Evolutionary conservation across 2,329 filamentous ascomycete genomes (phyloP), one percentile per base, ranked within the genome.

Genomic region (Diaporthe citri): DNA sequence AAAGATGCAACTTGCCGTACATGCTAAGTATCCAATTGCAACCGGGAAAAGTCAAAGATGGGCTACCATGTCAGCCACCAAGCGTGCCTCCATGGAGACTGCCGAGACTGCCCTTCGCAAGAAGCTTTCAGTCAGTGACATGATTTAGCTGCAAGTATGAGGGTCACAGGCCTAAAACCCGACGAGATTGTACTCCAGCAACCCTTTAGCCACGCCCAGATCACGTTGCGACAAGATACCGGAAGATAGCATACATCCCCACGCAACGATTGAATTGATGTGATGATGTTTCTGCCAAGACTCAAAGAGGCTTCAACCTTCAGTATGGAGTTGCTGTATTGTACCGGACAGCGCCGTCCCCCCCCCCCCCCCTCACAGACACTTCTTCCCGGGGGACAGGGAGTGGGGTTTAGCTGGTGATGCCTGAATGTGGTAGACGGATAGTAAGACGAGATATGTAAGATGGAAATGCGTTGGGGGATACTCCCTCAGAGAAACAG

Each of bases 61-160:
- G 10, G 22, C 34, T 34, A 59, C 9, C 4, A 1, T 39, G 20
- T 59, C 22, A 59, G 15, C 17, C 10, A 22, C 34, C 56, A 36
- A 39, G 22, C n/a, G 1, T 28, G 0, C 39, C 3, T 1, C 10
- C 4, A 36, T 10, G 7, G 17, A n/a, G 12, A 10, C 2, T 39
- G 3, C 2, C 4, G 17, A n/a, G 12, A 10, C 2, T 39, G 3
- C 2, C 4, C 6, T 15, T 59, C 39, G 22, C 1, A 25, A 39
- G 5, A 9, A 52, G 1, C 6, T 28, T 28, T 28, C 8, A 17
- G 2, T 31, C 13, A 6, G 25, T 17, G 56, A 8, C 22, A 39
- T 59, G 31, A n/a, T 36, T 34, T 36, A 7, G n/a, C 12, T 15
- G 13, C 20, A 59, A 36, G 17, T 36, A 7, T 13, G 5, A 4